A percentile compares a stretch with the other conserved stretches of the same genome.
Conservation (phyloP, 1,284 basidiomycete species). For the Trametes sp. region DNA sequence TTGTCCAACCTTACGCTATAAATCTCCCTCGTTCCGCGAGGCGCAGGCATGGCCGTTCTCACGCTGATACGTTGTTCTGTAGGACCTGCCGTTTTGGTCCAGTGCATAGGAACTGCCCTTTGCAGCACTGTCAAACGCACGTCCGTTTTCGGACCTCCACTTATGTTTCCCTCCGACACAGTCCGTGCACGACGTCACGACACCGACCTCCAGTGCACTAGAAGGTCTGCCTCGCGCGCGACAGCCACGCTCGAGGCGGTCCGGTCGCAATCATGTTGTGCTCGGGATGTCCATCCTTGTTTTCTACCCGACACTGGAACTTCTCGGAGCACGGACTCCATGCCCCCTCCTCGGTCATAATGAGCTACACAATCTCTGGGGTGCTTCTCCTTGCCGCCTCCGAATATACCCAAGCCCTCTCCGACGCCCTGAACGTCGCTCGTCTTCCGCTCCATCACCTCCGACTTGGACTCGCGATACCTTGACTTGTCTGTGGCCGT, state of each 20-base stretch:
- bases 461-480: slow-evolving; percentile 16
- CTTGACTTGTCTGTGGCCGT: neutral
- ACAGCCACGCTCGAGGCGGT: neutral
- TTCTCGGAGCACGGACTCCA: slow-evolving; percentile 7
- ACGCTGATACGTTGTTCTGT: slow-evolving; percentile 21
- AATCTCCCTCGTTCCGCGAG: no score
- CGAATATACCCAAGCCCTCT: slow-evolving; percentile 19
- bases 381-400: slow-evolving; percentile 1
- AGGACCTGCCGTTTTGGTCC: slow-evolving; percentile 19
- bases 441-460: neutral
- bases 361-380: neutral
- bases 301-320: slow-evolving; percentile 9
- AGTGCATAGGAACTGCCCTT: slow-evolving; percentile 12
- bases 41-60: neutral
- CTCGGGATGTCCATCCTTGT: slow-evolving; percentile 23
- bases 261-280: slow-evolving; percentile 12
- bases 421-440: slow-evolving; percentile 1
- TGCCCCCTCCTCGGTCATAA: slow-evolving; percentile 7
- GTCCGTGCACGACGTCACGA: slow-evolving; percentile 11
- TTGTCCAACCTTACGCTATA: no score
- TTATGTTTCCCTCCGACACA: slow-evolving; percentile 13
- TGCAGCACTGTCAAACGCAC: slow-evolving; percentile 8
- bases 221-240: slow-evolving; percentile 7
- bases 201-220: slow-evolving; percentile 6
- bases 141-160: slow-evolving; percentile 17